Base-by-base conservation (phyloP, 2,329 filamentous ascomycete species). In the Atkinsonella texensis region DNA sequence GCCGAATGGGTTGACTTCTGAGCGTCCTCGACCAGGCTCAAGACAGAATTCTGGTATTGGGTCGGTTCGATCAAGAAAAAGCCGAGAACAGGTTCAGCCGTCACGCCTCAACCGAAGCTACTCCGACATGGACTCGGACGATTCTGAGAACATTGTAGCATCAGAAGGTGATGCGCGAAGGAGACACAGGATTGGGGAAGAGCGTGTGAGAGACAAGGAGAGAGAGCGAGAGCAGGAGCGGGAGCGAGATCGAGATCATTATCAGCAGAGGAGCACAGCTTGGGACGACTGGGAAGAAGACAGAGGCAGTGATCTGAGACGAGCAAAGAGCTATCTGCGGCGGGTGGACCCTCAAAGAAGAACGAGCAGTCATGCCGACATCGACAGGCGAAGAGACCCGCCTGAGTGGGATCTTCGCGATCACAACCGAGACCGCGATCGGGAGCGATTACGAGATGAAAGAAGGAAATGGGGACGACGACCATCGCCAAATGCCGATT, bases 281-380 rank as follows among this genome's bases (percentile, higher is more conserved):
- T 56, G 64, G 13, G 63, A 70, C 45, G 64, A 66, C 4, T 57
- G 62, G 39, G 65, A 63, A 13, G 62, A 63, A 17, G 67, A 68
- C 9, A 61, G 62, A 35, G 67, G 67, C 15, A 52, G 59, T 1
- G 56, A 58, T 18, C 54, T 56, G 38, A 58, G 64, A 48, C 64
- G 67, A 44, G 66, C 67, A 8, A 62, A 62, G 33, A 58, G 53
- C 28, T 68, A 71, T 55, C 58, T 68, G 12, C 61, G 66, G 32
- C 66, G 71, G n/a, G 67, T 71, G 1, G 71, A 72, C 1, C 58
- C 64, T 13, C 63, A 69, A 31, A 65, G 72, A 46, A 64, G 74
- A 44, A 72, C 74, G 3, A 75, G 74, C 61, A 76, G 74, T 57
- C 74, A 76, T 53, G 71, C 72, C 23, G 74, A 77, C 53, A 63